Percentiles rank a stretch among this genome's conserved stretches.
phyloP scores from a whole-genome alignment of 441 rosid genomes.

The Arabidopsis hybrid region DNA sequence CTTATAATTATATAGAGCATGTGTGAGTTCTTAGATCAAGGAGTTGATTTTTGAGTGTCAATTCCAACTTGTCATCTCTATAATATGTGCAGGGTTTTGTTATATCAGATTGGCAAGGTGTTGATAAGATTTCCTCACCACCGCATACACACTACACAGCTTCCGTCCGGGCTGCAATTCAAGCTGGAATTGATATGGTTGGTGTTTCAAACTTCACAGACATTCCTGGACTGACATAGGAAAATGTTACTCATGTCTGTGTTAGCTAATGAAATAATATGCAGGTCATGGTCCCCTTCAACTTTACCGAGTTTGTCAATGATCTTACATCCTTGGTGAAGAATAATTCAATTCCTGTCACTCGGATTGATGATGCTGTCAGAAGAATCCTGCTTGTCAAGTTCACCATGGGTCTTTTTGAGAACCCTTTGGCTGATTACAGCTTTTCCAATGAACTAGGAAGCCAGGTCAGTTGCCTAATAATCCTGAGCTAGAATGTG shows the following conservation, averaged over 20 bases:
- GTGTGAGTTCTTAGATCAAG: not conserved
- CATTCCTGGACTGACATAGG: constrained; percentile 20
- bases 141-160: constrained; percentile 64
- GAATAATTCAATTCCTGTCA: constrained; percentile 59
- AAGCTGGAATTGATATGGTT: constrained; percentile 84
- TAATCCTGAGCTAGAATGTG: not conserved
- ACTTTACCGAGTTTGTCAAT: constrained; percentile 68
- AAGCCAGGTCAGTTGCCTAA: constrained; percentile 60
- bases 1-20: not conserved
- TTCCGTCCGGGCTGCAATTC: constrained; percentile 67
- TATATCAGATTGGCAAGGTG: constrained; percentile 80
- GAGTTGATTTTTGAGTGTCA: not conserved
- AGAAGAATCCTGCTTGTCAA: constrained; percentile 74
- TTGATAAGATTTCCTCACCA: constrained; percentile 67
- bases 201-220: constrained; percentile 31
- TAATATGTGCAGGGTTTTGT: constrained; percentile 69
- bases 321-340: constrained; percentile 68
- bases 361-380: constrained; percentile 84
- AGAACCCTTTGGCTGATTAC: constrained; percentile 76
- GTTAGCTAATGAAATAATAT: constrained; percentile 26
- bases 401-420: constrained; percentile 81
- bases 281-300: constrained; percentile 83
- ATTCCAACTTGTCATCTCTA: constrained; percentile 26
- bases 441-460: constrained; percentile 72
- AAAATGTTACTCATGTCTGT: constrained; percentile 8